Evolutionary conservation across 805 yeast genomes (phyloP).

Genomic region (Saccharomycopsis sp.): DNA sequence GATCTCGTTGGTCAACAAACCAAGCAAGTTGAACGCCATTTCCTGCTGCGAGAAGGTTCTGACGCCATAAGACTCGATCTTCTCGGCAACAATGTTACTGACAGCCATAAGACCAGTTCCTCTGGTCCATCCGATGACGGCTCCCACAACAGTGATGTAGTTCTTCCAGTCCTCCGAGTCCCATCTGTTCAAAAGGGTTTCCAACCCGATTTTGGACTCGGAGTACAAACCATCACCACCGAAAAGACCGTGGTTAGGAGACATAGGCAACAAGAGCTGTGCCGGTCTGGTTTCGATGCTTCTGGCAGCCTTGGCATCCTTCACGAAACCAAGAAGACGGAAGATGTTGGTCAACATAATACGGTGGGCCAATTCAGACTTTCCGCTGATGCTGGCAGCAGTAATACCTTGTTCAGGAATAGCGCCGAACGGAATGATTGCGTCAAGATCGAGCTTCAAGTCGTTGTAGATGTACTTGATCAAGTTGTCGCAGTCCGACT

Average conservation of each 20-base stretch:
- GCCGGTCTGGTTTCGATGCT: slow-evolving; percentile 95
- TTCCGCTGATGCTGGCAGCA: slow-evolving; percentile 85
- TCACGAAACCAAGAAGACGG: slow-evolving; percentile 87
- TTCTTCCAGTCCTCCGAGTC: slow-evolving; percentile 94
- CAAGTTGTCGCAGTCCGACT: slow-evolving; percentile 84
- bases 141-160: slow-evolving; percentile 95
- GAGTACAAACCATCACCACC: slow-evolving; percentile 98
- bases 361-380: slow-evolving; percentile 96
- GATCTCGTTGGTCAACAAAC: slow-evolving; percentile 83
- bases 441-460: slow-evolving; percentile 84
- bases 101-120: slow-evolving; percentile 99
- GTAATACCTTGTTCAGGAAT: slow-evolving; percentile 98
- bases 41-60: slow-evolving; percentile 98
- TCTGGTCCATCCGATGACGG: slow-evolving; percentile 99
- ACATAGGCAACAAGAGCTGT: slow-evolving; percentile 90
- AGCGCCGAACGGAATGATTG: slow-evolving; percentile 95
- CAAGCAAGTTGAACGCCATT: slow-evolving; percentile 97
- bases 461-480: slow-evolving; percentile 80
- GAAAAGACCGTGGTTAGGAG: slow-evolving; percentile 98
- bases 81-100: slow-evolving; percentile 96
- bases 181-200: slow-evolving; percentile 98
- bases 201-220: slow-evolving; percentile 92
- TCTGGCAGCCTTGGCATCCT: slow-evolving; percentile 68
- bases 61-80: slow-evolving; percentile 91
- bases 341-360: slow-evolving; percentile 94